Conservation (phyloP, 2,329 filamentous ascomycete species). For the Scytalidium sp. region DNA sequence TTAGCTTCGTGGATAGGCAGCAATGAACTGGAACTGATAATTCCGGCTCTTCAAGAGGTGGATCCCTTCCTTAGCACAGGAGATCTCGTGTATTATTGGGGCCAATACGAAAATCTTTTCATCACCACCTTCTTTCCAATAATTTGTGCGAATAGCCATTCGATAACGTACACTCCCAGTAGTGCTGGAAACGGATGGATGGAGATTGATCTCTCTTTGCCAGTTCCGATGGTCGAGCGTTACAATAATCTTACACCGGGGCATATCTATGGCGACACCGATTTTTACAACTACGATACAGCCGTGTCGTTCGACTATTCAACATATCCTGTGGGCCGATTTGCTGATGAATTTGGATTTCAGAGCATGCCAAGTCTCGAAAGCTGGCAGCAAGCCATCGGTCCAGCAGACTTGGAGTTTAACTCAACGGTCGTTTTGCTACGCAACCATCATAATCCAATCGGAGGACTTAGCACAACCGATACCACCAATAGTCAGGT, state of each 20-base stretch:
- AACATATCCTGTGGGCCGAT: slow-evolving; percentile 55
- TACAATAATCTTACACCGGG: slow-evolving; percentile 52
- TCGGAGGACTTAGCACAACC: slow-evolving; percentile 42
- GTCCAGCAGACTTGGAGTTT: slow-evolving; percentile 49
- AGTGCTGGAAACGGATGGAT: slow-evolving; percentile 59
- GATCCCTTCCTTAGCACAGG: no score
- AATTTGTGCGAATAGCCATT: slow-evolving; percentile 55
- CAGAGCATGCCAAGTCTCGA: slow-evolving; percentile 60
- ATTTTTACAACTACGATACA: slow-evolving; percentile 58
- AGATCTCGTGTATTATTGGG: slow-evolving; percentile 13
- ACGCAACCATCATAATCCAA: slow-evolving; percentile 58
- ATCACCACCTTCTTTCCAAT: slow-evolving; percentile 51
- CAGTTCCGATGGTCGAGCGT: slow-evolving; percentile 51
- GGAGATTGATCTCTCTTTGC: slow-evolving; percentile 47
- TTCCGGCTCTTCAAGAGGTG: slow-evolving; percentile 29
- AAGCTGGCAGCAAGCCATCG: slow-evolving; percentile 52
- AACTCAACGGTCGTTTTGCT: slow-evolving; percentile 53
- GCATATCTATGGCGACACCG: slow-evolving; percentile 56
- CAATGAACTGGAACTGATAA: slow-evolving; percentile 58
- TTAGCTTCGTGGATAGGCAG: slow-evolving; percentile 52
- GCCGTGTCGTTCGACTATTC: slow-evolving; percentile 49
- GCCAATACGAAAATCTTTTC: slow-evolving; percentile 57
- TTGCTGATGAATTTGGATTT: slow-evolving; percentile 63
- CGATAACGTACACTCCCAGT: slow-evolving; percentile 58
- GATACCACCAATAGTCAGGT: slow-evolving; percentile 40